These are phyloP conservation scores for Cardiospermum halicacabum DNA, from an alignment of 345 rosid species.

Conservation along the genomic window DNA sequence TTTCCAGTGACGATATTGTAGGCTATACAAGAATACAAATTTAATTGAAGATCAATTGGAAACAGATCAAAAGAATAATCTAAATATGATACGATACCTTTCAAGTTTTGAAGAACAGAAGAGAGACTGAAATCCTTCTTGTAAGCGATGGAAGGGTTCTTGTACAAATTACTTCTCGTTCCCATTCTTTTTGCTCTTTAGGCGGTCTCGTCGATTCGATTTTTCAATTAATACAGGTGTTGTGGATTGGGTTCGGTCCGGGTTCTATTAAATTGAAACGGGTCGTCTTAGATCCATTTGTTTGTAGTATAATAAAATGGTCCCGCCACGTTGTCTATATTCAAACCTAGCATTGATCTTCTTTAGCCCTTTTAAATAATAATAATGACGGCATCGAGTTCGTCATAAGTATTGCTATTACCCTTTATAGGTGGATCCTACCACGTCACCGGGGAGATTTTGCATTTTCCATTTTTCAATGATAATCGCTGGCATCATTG, in stretches of 20 bases:
- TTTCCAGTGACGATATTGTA: conserved; percentile 59
- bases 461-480: no score
- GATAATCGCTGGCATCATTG: no score
- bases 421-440: no score
- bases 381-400: neutral
- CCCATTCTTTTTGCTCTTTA: conserved; percentile 29
- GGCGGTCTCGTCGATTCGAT: neutral
- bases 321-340: no score
- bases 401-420: no score
- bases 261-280: no score
- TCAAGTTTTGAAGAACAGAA: conserved; percentile 61
- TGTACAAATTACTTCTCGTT: conserved; percentile 62
- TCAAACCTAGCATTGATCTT: no score
- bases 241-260: no score
- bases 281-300: no score
- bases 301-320: no score
- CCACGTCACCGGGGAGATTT: no score
- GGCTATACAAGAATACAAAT: conserved; percentile 23
- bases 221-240: neutral
- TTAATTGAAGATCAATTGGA: neutral
- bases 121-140: conserved; percentile 52
- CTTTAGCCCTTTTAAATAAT: neutral
- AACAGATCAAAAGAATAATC: neutral
- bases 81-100: conserved; percentile 24
- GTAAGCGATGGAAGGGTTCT: conserved; percentile 55